These are phyloP conservation scores for Candida vartiovaarae DNA, from an alignment of 805 yeast genomes.

Conservation along the genomic window DNA sequence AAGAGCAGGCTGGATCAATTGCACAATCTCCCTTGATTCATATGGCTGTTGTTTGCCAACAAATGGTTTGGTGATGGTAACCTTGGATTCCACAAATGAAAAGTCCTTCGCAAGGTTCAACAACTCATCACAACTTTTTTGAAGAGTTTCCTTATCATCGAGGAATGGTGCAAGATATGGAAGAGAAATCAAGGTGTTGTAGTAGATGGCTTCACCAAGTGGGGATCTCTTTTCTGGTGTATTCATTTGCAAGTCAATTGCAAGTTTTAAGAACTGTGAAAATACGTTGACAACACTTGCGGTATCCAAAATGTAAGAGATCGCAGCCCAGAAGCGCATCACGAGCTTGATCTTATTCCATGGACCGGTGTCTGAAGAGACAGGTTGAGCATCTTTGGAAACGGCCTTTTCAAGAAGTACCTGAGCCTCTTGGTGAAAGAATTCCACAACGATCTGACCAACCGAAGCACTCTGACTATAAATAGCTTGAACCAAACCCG, in stretches of 20 bases:
- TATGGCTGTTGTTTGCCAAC: slow-evolving; percentile 35
- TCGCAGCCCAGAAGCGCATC: slow-evolving; percentile 60
- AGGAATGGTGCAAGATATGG: slow-evolving; percentile 53
- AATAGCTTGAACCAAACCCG: slow-evolving; percentile 59
- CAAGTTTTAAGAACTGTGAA: slow-evolving; percentile 44
- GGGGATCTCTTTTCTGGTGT: slow-evolving; percentile 38
- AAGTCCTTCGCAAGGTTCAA: slow-evolving; percentile 39
- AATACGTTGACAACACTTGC: slow-evolving; percentile 43
- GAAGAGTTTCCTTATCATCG: slow-evolving; percentile 26
- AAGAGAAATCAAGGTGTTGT: slow-evolving; percentile 50
- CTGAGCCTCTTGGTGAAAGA: slow-evolving; percentile 58
- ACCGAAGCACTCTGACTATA: slow-evolving; percentile 57
- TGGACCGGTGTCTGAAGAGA: slow-evolving; percentile 38
- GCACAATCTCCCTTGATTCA: slow-evolving; percentile 40
- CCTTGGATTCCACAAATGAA: slow-evolving; percentile 17
- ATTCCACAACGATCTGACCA: slow-evolving; percentile 64
- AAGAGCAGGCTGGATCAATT: slow-evolving; percentile 47
- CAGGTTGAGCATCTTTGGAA: slow-evolving; percentile 20
- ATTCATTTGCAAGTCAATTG: slow-evolving; percentile 47
- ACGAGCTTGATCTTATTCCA: slow-evolving; percentile 69
- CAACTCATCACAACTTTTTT: slow-evolving; percentile 32
- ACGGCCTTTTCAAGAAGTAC: slow-evolving; percentile 36
- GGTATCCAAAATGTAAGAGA: slow-evolving; percentile 54
- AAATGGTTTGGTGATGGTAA: slow-evolving; percentile 23
- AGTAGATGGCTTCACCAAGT: slow-evolving; percentile 62